Evolutionary conservation across 2,329 filamentous ascomycete genomes (phyloP).

Genomic region (Colletotrichum noveboracense): DNA sequence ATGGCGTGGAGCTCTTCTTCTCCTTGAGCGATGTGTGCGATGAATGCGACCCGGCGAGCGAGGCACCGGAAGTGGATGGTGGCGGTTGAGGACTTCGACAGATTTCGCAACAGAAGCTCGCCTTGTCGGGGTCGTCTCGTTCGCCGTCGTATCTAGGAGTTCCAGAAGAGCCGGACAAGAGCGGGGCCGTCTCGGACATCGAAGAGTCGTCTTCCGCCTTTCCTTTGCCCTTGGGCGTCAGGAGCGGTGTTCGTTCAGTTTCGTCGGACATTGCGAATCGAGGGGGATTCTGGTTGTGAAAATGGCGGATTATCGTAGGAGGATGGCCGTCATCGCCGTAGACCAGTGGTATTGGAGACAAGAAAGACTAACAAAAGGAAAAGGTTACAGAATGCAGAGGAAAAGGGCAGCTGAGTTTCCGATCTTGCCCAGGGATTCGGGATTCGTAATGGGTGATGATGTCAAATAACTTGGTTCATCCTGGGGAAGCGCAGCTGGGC

Average conservation of each 20-base stretch:
- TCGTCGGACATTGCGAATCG: slow-evolving; percentile 42
- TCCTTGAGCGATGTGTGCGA: slow-evolving; percentile 25
- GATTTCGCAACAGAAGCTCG: background rate
- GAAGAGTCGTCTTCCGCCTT: slow-evolving; percentile 27
- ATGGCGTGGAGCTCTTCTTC: slow-evolving; percentile 56
- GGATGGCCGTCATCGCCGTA: slow-evolving; percentile 5
- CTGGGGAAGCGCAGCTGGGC: background rate
- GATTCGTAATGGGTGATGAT: slow-evolving; percentile 23
- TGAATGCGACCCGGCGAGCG: slow-evolving; percentile 17
- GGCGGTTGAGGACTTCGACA: slow-evolving; percentile 22
- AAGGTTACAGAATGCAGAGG: background rate
- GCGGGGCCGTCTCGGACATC: slow-evolving; percentile 54
- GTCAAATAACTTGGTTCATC: slow-evolving; percentile 23
- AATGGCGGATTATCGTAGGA: background rate
- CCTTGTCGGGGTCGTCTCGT: slow-evolving; percentile 29
- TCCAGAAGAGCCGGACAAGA: slow-evolving; percentile 46
- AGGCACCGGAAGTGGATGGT: background rate
- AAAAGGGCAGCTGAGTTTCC: slow-evolving; percentile 7
- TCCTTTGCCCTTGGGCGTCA: slow-evolving; percentile 37
- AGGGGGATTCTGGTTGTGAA: background rate
- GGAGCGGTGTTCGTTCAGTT: slow-evolving; percentile 50
- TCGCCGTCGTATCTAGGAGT: slow-evolving; percentile 45
- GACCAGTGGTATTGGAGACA: background rate
- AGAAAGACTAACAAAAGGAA: background rate
- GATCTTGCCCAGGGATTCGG: slow-evolving; percentile 5